phyloP scores from a whole-genome alignment of 2,329 filamentous ascomycete genomes.

The Ascochyta pisi region DNA sequence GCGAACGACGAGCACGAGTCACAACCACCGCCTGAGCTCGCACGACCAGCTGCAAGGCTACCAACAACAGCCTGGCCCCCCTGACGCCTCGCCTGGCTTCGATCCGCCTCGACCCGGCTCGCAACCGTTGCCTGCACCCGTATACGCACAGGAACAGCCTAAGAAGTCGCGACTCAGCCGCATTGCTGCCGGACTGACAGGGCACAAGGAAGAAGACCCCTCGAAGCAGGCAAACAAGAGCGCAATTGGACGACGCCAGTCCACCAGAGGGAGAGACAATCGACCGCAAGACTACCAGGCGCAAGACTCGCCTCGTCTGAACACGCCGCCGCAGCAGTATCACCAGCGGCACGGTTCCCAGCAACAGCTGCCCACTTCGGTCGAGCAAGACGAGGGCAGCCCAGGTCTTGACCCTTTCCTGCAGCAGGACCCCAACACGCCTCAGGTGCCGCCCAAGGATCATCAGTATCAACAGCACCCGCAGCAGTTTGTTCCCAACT shows the following conservation, averaged over 20 bases:
- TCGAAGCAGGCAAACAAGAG: conserved; percentile 39
- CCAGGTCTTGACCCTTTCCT: conserved; percentile 48
- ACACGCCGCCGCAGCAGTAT: conserved; percentile 33
- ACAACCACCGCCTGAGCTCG: conserved; percentile 39
- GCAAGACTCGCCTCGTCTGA: conserved; percentile 33
- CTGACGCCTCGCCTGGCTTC: conserved; percentile 31
- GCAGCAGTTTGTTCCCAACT: conserved; percentile 25
- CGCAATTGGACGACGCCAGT: conserved; percentile 42
- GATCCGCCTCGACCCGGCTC: conserved; percentile 18
- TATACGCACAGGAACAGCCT: conserved; percentile 26
- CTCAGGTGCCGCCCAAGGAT: conserved; percentile 48
- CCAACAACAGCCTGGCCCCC: conserved; percentile 32
- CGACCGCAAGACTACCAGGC: conserved; percentile 37
- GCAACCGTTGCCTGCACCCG: conserved; percentile 20
- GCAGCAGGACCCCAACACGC: conserved; percentile 41
- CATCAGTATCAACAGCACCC: conserved; percentile 38
- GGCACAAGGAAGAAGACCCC: conserved; percentile 43
- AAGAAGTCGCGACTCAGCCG: conserved; percentile 46
- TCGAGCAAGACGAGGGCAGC: conserved; percentile 47
- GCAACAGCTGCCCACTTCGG: conserved; percentile 43
- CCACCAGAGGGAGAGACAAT: conserved; percentile 46
- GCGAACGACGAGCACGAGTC: conserved; percentile 42
- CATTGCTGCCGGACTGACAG: conserved; percentile 36
- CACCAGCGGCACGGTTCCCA: conserved; percentile 40
- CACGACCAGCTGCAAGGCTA: conserved; percentile 42